phyloP scores from a whole-genome alignment of 805 yeast genomes.

The Nakazawaea anatomiae region DNA sequence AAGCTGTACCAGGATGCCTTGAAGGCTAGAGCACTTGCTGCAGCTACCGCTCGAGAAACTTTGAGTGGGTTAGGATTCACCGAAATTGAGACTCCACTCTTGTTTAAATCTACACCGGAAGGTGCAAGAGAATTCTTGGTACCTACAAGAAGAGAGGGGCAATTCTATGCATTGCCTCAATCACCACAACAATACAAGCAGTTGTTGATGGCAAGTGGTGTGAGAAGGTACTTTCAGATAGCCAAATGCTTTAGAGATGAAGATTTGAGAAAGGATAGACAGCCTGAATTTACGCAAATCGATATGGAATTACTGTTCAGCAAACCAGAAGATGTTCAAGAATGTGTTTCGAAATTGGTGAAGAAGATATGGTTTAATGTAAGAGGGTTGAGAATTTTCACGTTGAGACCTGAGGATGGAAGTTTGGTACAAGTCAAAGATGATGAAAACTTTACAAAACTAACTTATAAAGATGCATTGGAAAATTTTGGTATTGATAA shows the following conservation, averaged over 20 bases:
- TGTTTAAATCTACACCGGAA: slow-evolving; percentile 95
- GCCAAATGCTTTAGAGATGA: slow-evolving; percentile 97
- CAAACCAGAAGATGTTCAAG: slow-evolving; percentile 57
- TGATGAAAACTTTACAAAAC: slow-evolving; percentile 30
- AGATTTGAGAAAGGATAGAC: slow-evolving; percentile 90
- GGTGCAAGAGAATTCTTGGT: slow-evolving; percentile 96
- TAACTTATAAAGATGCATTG: slow-evolving; percentile 68
- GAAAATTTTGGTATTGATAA: slow-evolving; percentile 83
- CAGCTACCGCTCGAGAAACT: slow-evolving; percentile 32
- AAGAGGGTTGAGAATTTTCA: slow-evolving; percentile 32
- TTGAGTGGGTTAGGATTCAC: slow-evolving; percentile 44
- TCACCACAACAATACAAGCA: slow-evolving; percentile 98
- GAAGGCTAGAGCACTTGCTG: slow-evolving; percentile 49
- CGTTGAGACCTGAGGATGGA: slow-evolving; percentile 22
- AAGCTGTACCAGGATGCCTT: slow-evolving; percentile 51
- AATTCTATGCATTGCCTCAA: slow-evolving; percentile 89
- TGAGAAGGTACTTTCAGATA: slow-evolving; percentile 78
- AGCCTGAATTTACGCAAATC: slow-evolving; percentile 97
- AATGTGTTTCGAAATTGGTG: slow-evolving; percentile 55
- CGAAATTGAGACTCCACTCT: slow-evolving; percentile 88
- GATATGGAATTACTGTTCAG: slow-evolving; percentile 93
- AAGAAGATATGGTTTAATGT: slow-evolving; percentile 48
- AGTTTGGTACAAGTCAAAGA: slow-evolving; percentile 21
- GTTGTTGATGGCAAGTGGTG: slow-evolving; percentile 89
- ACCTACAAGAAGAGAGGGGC: slow-evolving; percentile 64